These are phyloP conservation scores for Talaromyces sp. DNA, from an alignment of 2,329 filamentous ascomycete species.

Conservation along the genomic window DNA sequence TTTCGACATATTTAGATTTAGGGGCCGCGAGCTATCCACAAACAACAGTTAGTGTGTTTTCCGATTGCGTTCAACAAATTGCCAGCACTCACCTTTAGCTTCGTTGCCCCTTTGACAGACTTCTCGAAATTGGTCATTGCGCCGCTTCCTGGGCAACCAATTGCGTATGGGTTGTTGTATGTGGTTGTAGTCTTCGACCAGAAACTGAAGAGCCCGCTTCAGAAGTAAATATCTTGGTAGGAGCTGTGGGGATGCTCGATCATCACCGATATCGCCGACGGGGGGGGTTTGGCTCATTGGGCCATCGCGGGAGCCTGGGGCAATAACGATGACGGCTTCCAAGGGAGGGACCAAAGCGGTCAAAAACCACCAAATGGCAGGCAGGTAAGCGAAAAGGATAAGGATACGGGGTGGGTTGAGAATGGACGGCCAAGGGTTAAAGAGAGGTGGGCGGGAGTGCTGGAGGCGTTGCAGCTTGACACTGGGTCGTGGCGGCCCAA, in stretches of 20 bases:
- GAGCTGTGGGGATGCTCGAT: constrained; percentile 24
- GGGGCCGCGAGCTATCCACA: constrained; percentile 77
- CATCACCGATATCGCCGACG: constrained; percentile 28
- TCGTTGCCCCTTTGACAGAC: constrained; percentile 97
- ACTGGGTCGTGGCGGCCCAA: constrained; percentile 15
- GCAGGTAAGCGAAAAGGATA: constrained; percentile 13
- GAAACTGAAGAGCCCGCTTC: constrained; percentile 23
- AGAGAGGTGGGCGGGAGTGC: constrained; percentile 11
- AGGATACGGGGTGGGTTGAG: constrained; percentile 13
- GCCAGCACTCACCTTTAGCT: constrained; percentile 75
- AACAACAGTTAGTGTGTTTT: constrained; percentile 19
- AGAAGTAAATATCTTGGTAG: constrained; percentile 16
- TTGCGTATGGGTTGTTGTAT: neutral
- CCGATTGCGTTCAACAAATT: neutral
- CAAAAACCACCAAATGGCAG: neutral
- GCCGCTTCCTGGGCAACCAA: neutral
- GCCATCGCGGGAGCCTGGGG: constrained; percentile 30
- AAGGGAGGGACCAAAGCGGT: neutral
- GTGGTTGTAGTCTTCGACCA: neutral
- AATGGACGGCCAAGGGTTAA: constrained; percentile 13
- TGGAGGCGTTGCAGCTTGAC: constrained; percentile 18
- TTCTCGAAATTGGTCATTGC: constrained; percentile 76
- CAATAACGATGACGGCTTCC: constrained; percentile 8
- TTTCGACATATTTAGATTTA: constrained; percentile 99
- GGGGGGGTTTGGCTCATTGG: constrained; percentile 29